Base-by-base conservation (phyloP, 2,329 filamentous ascomycete genomes). In the Fusarium algeriense region DNA sequence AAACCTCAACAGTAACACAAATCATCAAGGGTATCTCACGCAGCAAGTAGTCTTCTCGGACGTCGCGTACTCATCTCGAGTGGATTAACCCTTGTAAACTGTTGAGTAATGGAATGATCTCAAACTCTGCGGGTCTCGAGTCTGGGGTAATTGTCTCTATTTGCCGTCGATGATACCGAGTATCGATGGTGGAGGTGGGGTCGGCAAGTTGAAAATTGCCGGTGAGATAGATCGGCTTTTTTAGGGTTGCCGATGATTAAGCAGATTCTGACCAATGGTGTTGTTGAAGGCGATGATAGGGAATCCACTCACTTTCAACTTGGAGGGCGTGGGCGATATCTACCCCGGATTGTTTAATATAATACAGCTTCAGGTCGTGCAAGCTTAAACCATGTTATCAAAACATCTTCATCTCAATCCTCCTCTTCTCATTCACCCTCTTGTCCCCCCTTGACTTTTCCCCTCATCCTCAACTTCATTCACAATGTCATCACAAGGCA, bases 41-140 rank as follows among this genome's bases (percentile, higher is more conserved):
- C 75, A 65, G 75, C 75, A 26, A 77, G 50, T 20, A 77, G 64
- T 60, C 75, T 64, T 55, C 58, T 71, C 28, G 71, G 75, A 14
- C 75, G 74, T 61, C 68, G 67, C 11, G 70, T 67, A 46, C 54
- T 75, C 73, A 75, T 59, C 35, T 62, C 35, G 43, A 30, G 52
- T 45, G 26, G 64, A 34, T 43, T n/a, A 3, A 45, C 32, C 46
- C 52, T 40, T 48, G 55, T 38, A 49, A 69, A 60, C 30, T 19
- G 56, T 64, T 64, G 58, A 59, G 45, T 59, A 52, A 71, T 69
- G 50, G 15, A 64, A 63, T 58, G 49, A 48, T 62, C 34, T 46
- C 58, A 63, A 46, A 34, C 23, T 23, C 17, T 64, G 69, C 69
- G 69, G 69, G 69, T 69, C 67, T 67, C 23, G 40, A 60, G 48